Percentiles rank a stretch among this genome's conserved stretches.
These are phyloP conservation scores for Oryza punctata DNA, from an alignment of 176 grass and related monocot species.

Conservation along the genomic window DNA sequence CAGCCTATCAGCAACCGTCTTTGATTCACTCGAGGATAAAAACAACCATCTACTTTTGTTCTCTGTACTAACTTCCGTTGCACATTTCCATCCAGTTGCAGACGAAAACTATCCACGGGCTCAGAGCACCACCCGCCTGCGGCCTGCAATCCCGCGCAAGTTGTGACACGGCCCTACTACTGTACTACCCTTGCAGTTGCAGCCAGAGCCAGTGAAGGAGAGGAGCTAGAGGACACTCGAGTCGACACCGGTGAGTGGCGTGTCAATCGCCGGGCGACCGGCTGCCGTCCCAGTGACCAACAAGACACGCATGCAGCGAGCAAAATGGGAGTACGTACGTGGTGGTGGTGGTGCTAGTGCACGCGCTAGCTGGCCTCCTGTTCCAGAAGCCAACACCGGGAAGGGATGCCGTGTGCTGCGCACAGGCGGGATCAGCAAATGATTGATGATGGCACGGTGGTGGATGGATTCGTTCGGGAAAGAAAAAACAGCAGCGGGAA, in stretches of 20 bases:
- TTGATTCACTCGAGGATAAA: background rate
- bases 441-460: background rate
- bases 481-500: background rate
- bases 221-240: background rate
- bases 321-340: background rate
- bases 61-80: background rate
- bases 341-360: background rate
- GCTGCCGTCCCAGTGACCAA: background rate
- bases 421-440: background rate
- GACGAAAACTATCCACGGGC: background rate
- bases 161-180: background rate
- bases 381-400: background rate
- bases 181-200: background rate
- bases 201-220: background rate
- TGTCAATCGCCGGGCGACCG: slow-evolving; percentile 22
- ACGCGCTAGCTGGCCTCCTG: background rate
- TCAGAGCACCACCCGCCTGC: background rate
- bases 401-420: background rate
- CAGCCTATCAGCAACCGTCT: background rate
- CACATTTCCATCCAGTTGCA: background rate
- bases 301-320: background rate
- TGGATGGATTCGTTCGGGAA: background rate
- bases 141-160: background rate
- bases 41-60: slow-evolving; percentile 7
- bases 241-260: slow-evolving; percentile 11